Conservation (phyloP, 192 early-diverging fungal species). For the Entomortierella beljakovae region DNA sequence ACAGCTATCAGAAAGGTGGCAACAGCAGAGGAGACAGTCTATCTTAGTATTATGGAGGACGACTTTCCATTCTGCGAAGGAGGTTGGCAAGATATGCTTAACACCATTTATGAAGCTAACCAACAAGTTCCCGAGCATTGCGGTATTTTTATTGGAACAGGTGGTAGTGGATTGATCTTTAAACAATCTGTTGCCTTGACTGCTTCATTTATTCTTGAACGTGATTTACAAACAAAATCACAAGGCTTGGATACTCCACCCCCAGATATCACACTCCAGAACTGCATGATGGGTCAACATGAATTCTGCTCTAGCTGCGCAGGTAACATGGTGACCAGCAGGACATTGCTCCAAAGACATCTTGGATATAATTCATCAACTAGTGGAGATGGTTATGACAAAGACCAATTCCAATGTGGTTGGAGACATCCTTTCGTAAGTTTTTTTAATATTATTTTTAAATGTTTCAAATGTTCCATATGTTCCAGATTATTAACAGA, state of each 20-base stretch:
- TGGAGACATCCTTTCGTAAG: constrained; percentile 70
- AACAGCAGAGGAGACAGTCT: constrained; percentile 49
- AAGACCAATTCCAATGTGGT: constrained; percentile 66
- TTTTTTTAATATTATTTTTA: not conserved
- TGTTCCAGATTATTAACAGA: not conserved
- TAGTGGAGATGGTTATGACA: constrained; percentile 60
- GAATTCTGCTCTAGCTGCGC: constrained; percentile 57
- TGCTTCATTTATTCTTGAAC: constrained; percentile 40
- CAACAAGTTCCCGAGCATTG: constrained; percentile 58
- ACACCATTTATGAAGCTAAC: constrained; percentile 60
- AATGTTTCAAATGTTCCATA: not conserved
- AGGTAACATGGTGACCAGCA: constrained; percentile 60
- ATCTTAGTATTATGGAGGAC: constrained; percentile 63
- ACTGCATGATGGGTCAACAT: constrained; percentile 60
- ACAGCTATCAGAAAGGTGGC: constrained; percentile 54
- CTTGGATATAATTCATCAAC: constrained; percentile 67
- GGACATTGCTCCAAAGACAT: constrained; percentile 61
- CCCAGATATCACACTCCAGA: constrained; percentile 66
- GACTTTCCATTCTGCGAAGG: constrained; percentile 65
- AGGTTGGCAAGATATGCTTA: constrained; percentile 63
- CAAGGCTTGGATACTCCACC: constrained; percentile 35
- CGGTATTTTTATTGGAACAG: constrained; percentile 67
- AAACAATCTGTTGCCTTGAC: constrained; percentile 47
- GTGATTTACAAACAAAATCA: constrained; percentile 7
- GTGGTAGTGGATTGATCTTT: constrained; percentile 60